These are phyloP conservation scores for Lachnellula subtilissima DNA, from an alignment of 2,329 filamentous ascomycete genomes.

Conservation along the genomic window DNA sequence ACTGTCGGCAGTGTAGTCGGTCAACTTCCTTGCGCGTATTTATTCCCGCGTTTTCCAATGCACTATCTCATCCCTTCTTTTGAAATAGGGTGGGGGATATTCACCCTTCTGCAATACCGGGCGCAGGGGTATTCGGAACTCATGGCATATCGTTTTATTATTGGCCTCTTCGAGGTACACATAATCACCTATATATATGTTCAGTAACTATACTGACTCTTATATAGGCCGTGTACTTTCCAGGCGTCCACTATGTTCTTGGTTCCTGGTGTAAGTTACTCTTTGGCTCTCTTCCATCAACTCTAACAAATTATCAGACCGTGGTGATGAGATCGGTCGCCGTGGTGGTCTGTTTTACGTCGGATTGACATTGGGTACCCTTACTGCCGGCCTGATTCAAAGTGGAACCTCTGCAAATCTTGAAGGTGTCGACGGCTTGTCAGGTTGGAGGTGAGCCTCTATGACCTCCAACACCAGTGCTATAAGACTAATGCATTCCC, in stretches of 20 bases:
- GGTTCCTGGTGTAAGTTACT: conserved; percentile 28
- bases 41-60: conserved; percentile 29
- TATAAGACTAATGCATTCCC: conserved; percentile 32
- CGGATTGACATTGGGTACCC: conserved; percentile 22
- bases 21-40: conserved; percentile 24
- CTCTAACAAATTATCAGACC: too few species aligned
- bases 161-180: conserved; percentile 47
- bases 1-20: conserved; percentile 23
- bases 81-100: conserved; percentile 25
- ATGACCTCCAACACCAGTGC: conserved; percentile 17
- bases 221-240: conserved; percentile 31
- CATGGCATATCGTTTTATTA: conserved; percentile 49
- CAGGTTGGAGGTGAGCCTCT: conserved; percentile 31
- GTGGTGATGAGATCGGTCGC: conserved; percentile 26
- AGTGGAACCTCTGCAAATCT: conserved; percentile 17
- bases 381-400: conserved; percentile 24
- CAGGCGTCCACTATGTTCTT: conserved; percentile 34
- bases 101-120: conserved; percentile 26
- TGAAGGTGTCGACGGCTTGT: conserved; percentile 18
- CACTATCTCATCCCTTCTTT: conserved; percentile 23
- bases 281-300: conserved; percentile 2
- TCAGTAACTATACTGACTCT: not conserved
- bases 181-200: not conserved
- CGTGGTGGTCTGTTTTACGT: conserved; percentile 24
- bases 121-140: conserved; percentile 45